Base-by-base conservation (phyloP, 441 rosid genomes). In the Syzygium malaccense region DNA sequence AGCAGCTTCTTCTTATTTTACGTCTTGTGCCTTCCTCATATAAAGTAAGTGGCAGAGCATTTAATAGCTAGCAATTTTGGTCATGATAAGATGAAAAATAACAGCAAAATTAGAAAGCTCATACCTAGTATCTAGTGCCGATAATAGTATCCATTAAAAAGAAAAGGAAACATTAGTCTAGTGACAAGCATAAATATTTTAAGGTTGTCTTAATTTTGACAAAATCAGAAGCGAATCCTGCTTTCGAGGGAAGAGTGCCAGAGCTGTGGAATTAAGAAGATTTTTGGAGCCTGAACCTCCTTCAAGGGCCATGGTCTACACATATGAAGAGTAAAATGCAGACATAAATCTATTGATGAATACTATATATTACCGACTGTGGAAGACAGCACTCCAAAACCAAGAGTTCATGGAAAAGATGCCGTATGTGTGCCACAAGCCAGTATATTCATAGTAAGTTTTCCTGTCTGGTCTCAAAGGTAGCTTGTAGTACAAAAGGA, bases 381-480 rank as follows among this genome's bases (percentile, higher is more conserved):
- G 99, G 93, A 98, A 97, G 91, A 94, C 94, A 49, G 95, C 94
- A 91, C 99, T 96, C 99, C 99, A 98, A 88, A 98, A 94, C 98
- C 99, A 95, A 20, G 98, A 94, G 91, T 98, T 97, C 95, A 95
- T 91, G 85, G 99, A 91, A 15, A 97, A 87, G 87, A 97, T 87
- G 32, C 92, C 97, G 86, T 98, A 98, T 62, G 95, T 90, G 89
- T 95, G 99, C 98, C 98, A 95, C 93, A 95, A 90, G 90, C 93
- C 89, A 30, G 96, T 94, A 85, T 92, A 98, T 66, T 97, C 98
- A 90, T 96, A 96, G 91, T 92, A 97, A 0, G 95, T 92, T 86
- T 91, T 93, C 92, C 90, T 96, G 88, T 94, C 95, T 91, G 93
- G 94, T 71, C 90, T 95, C 55, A 94, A 88, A 55, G 97, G 96